Percentiles rank a stretch among this genome's conserved stretches.
These are phyloP conservation scores for Fusarium heterosporum DNA, from an alignment of 2,329 filamentous ascomycete genomes.

Conservation along the genomic window DNA sequence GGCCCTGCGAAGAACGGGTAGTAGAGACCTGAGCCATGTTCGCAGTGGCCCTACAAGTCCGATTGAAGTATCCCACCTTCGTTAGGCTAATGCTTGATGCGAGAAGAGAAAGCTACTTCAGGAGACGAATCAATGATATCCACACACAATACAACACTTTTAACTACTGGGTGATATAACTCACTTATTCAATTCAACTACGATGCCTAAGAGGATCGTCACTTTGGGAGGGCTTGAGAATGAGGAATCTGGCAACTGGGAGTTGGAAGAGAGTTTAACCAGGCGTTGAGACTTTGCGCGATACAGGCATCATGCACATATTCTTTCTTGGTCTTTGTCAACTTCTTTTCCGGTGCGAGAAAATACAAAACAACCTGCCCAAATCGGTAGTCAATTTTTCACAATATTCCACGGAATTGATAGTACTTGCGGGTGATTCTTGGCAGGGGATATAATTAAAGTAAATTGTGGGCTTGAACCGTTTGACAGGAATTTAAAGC, in stretches of 20 bases:
- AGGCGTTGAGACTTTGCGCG: slow-evolving; percentile 44
- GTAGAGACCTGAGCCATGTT: slow-evolving; percentile 75
- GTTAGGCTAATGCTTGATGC: slow-evolving; percentile 30
- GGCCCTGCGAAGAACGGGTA: slow-evolving; percentile 85
- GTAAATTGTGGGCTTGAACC: neutral
- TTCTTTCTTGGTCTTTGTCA: slow-evolving; percentile 32
- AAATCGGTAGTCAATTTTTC: slow-evolving; percentile 12
- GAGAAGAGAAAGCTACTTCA: slow-evolving; percentile 3
- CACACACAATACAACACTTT: slow-evolving; percentile 38
- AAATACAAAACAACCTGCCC: slow-evolving; percentile 34
- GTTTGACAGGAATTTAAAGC: neutral
- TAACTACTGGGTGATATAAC: slow-evolving; percentile 33
- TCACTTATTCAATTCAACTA: slow-evolving; percentile 41
- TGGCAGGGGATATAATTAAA: neutral
- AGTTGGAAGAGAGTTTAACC: slow-evolving; percentile 48
- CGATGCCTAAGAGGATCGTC: slow-evolving; percentile 27
- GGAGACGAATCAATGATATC: slow-evolving; percentile 30
- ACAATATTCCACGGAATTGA: slow-evolving; percentile 3
- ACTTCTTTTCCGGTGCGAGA: slow-evolving; percentile 30
- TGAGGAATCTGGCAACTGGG: slow-evolving; percentile 45
- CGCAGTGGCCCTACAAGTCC: slow-evolving; percentile 70
- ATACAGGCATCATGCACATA: slow-evolving; percentile 37
- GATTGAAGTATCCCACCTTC: slow-evolving; percentile 56
- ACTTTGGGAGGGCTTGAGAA: slow-evolving; percentile 41
- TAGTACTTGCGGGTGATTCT: neutral